Conservation (phyloP, 768 basidiomycete species). For the Leccinum arenicola region DNA sequence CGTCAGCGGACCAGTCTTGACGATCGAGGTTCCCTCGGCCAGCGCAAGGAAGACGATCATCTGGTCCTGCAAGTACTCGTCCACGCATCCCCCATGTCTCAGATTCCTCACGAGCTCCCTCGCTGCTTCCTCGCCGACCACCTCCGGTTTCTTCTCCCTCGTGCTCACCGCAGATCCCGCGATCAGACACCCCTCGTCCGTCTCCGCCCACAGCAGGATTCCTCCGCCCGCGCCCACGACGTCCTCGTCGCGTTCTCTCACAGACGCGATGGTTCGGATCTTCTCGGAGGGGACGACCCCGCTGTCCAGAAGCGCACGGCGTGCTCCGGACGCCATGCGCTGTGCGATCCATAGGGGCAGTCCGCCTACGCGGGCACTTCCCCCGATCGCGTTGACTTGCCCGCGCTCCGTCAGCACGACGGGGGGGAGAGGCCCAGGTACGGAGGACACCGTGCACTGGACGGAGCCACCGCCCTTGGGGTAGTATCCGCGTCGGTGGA, state of each 20-base stretch:
- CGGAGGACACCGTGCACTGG: constrained; percentile 34
- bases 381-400: constrained; percentile 45
- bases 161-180: constrained; percentile 67
- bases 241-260: constrained; percentile 43
- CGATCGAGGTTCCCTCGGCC: constrained; percentile 58
- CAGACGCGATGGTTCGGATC: constrained; percentile 38
- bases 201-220: constrained; percentile 73
- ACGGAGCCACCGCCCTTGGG: constrained; percentile 74
- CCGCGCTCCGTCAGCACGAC: constrained; percentile 59
- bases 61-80: constrained; percentile 71
- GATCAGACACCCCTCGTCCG: constrained; percentile 62
- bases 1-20: constrained; percentile 55
- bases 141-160: constrained; percentile 43
- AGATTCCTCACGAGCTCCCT: constrained; percentile 55
- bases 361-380: constrained; percentile 64
- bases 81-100: constrained; percentile 66
- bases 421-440: constrained; percentile 40
- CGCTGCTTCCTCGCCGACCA: constrained; percentile 61
- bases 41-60: constrained; percentile 76
- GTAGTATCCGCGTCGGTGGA: constrained; percentile 64
- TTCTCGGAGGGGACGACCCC: constrained; percentile 24
- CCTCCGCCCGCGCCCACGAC: constrained; percentile 66
- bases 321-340: constrained; percentile 57
- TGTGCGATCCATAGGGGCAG: constrained; percentile 55
- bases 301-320: constrained; percentile 36